Evolutionary conservation across 805 yeast species (phyloP), one percentile per base, ranked within the genome.

Genomic region (Saitoella complicata): DNA sequence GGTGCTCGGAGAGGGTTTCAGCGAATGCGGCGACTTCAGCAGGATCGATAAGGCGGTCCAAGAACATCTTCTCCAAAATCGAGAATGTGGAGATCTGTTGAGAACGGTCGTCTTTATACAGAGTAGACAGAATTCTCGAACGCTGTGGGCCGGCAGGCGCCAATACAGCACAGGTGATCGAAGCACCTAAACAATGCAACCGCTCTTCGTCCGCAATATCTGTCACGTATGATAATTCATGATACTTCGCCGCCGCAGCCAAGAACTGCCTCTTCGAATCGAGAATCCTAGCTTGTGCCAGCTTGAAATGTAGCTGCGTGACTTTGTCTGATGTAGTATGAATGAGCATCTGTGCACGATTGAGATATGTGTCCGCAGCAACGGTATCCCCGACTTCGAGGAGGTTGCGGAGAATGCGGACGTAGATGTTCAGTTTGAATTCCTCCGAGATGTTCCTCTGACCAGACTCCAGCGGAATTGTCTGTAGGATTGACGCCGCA

Each of bases 141-240:
- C 62, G 43, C 10, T 48, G 46, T 0, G 62, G 63, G 1, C 63
- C 63, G 1, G 63, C 62, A 5, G 63, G 62, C 31, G 60, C 50
- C 45, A 59, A 47, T 1, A 59, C 45, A 3, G 58, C 55, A 12
- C 60, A 56, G 7, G 54, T 49, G 4, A 57, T 49, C 3, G 61
- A 62, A 6, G 54, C 54, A n/a, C 46, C 38, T 9, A 59, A 49
- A 42, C 58, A 54, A 10, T 41, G 43, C 13, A 51, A 35, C 5
- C 56, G 39, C 33, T 57, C 61, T 1, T 48, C 54, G 4, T 47
- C 56, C 32, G 53, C 61, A 36, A 55, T 42, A 31, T 7, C 40
- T 12, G n/a, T 13, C 41, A n/a, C 53, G 33, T 47, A 45, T 5
- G 59, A 54, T 21, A 59, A 52, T 33, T 55, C 56, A 39, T 51